phyloP scores from a whole-genome alignment of 2,329 filamentous ascomycete genomes.

The Magnaporthiopsis poae region DNA sequence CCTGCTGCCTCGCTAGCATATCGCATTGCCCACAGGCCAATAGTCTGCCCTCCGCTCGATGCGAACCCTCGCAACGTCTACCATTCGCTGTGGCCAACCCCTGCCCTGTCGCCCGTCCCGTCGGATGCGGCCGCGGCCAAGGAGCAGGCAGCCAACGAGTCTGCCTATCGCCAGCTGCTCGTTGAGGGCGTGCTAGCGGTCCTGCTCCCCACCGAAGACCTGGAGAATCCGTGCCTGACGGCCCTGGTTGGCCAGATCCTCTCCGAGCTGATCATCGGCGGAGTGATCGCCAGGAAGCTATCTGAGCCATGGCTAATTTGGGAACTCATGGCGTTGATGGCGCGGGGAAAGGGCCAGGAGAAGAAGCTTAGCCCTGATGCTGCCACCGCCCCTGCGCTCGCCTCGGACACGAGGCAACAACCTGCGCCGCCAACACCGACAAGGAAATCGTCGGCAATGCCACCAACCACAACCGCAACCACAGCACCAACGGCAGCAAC shows the following conservation, averaged over 20 bases:
- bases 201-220: constrained; percentile 81
- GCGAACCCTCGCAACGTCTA: constrained; percentile 61
- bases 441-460: constrained; percentile 4
- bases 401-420: neutral
- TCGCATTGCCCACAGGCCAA: constrained; percentile 53
- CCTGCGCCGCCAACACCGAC: constrained; percentile 11
- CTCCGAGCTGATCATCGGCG: constrained; percentile 80
- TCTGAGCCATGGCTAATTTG: constrained; percentile 84
- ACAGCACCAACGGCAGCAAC: too few relatives aligned
- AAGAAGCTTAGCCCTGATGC: constrained; percentile 1
- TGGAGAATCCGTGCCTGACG: constrained; percentile 77
- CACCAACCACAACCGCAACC: neutral
- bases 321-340: constrained; percentile 68
- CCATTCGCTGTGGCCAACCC: constrained; percentile 73
- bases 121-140: constrained; percentile 37
- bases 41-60: constrained; percentile 48
- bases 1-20: constrained; percentile 47
- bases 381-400: neutral
- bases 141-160: constrained; percentile 64
- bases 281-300: constrained; percentile 66
- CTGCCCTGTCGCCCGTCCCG: constrained; percentile 70
- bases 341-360: constrained; percentile 28
- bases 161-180: constrained; percentile 76
- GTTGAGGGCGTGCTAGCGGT: constrained; percentile 72
- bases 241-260: constrained; percentile 78